Base-by-base conservation (phyloP, 441 rosid species). In the Erodium chrysanthum region DNA sequence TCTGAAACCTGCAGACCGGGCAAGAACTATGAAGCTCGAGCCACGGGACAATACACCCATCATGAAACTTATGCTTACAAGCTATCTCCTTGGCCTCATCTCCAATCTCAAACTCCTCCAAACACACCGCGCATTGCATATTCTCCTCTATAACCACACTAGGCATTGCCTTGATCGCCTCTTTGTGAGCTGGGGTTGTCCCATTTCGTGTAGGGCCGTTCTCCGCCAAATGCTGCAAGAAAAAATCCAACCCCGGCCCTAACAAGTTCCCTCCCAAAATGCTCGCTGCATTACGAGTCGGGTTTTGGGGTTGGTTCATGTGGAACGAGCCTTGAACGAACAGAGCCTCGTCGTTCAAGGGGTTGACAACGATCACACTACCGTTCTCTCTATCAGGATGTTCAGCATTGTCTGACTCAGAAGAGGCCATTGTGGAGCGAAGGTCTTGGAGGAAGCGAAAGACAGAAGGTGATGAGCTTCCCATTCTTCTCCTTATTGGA, bases 21-120 rank as follows among this genome's bases (percentile, higher is more conserved):
- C 97, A 92, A 37, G 98, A 87, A 70, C 91, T 84, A 48, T 86
- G 96, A 66, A 87, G 76, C 58, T 83, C 78, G 0, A 92, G 91
- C 98, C 98, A 92, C 0, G 94, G 90, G 48, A 82, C 62, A 67
- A 92, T 84, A 35, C 98, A 92, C 3, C 21, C 81, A 7, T 66
- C 7, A 63, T 92, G 96, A 67, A 85, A 92, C 60, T 76, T 85
- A 54, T 87, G 96, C 72, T 83, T 86, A 68, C 90, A 88, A 29
- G 92, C 90, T 88, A 89, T 83, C 68, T 90, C 84, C 69, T 74
- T 85, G 9, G 92, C 82, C 73, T 85, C 84, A 65, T 58, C 70
- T 63, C 89, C 84, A 69, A 81, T 52, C 59, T 79, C 79, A 66
- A 81, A 77, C 29, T 83, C 88, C 66, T 88, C 90, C 75, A 85